Percentiles rank a stretch among this genome's conserved stretches.
Conservation (phyloP, 2,329 filamentous ascomycete species). For the Leptographium lundbergii region DNA sequence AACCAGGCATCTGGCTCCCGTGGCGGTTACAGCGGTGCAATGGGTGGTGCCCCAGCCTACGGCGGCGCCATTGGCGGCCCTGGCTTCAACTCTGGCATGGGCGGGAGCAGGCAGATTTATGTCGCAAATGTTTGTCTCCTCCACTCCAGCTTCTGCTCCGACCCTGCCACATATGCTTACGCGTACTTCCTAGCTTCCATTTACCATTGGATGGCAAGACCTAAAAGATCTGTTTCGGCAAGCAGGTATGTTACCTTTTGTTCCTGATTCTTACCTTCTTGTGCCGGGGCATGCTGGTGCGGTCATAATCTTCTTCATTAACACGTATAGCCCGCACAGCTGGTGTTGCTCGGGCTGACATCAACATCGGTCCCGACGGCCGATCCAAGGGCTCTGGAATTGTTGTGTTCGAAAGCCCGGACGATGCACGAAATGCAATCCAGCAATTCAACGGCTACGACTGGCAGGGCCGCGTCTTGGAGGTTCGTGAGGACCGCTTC, state of each 20-base stretch:
- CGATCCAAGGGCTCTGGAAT: conserved; percentile 94
- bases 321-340: conserved; percentile 44
- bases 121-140: conserved; percentile 84
- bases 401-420: conserved; percentile 87
- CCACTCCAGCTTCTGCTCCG: not conserved
- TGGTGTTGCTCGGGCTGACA: conserved; percentile 84
- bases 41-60: not conserved
- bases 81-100: conserved; percentile 43
- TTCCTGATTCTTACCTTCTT: not conserved
- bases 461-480: conserved; percentile 86
- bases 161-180: conserved; percentile 8
- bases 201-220: conserved; percentile 97
- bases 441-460: conserved; percentile 98
- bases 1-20: conserved; percentile 58
- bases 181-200: conserved; percentile 60
- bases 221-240: conserved; percentile 97
- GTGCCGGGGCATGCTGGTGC: too few species aligned
- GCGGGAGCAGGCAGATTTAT: conserved; percentile 75
- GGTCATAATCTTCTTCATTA: not conserved
- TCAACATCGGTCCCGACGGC: conserved; percentile 83
- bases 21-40: conserved; percentile 26
- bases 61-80: conserved; percentile 33
- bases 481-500: conserved; percentile 93
- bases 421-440: conserved; percentile 92
- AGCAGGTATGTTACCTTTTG: conserved; percentile 59